Evolutionary conservation across 257 asterid genomes (phyloP), one percentile per base, ranked within the genome.

Genomic region (Solanum tarapatanum): DNA sequence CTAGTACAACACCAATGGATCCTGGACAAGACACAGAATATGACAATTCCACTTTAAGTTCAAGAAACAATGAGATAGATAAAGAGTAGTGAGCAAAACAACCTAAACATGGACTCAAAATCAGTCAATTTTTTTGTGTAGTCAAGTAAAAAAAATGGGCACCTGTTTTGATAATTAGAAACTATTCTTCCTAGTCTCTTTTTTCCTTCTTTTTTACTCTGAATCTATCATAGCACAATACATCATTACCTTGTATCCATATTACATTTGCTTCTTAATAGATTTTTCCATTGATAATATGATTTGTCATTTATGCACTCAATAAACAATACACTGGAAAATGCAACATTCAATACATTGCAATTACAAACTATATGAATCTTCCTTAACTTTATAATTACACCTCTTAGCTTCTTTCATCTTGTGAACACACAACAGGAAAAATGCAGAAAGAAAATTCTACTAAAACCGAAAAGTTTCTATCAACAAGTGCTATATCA

Each of bases 21-120:
- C 84, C 82, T 64, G 90, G 86, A 32, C 88, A 82, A 1, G 89
- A 51, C 11, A 51, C 83, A 21, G 90, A 86, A 39, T 73, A 9
- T 73, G 12, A 75, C 85, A 89, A 41, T 45, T 41, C 45, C 76
- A 82, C 9, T 17, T 84, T 41, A 11, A 39, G 48, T 55, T 58
- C 89, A 43, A 82, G 74, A 87, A 66, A 64, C 32, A 84, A 84
- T 35, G 91, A 75, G 21, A 88, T 87, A 85, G 88, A 86, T 41
- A 87, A 77, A 64, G 89, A 88, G 80, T 87, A 51, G 84, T 14
- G 37, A n/a, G 5, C 84, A 77, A 87, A 90, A 86, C 86, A 88
- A 86, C 26, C 19, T 82, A 8, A 82, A 82, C 30, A 28, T 82
- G 69, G 39, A 48, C 68, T 82, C 84, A 9, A 48, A 17, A 48